These are phyloP conservation scores for Aspergillus steynii DNA, from an alignment of 495 filamentous ascomycete genomes.

Conservation along the genomic window DNA sequence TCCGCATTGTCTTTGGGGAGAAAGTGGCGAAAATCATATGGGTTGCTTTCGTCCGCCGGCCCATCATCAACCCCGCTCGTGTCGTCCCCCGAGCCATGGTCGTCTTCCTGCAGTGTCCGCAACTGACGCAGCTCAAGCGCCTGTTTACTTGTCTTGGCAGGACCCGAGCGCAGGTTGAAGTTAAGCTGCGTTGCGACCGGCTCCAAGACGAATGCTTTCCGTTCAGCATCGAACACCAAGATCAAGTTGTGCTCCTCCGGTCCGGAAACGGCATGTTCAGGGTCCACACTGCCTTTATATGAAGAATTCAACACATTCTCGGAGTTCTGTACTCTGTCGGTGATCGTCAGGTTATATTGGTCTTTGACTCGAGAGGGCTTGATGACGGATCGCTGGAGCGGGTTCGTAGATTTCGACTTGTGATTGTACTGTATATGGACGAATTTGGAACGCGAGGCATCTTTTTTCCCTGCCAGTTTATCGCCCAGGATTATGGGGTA, in stretches of 20 bases:
- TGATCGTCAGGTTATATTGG: constrained; percentile 50
- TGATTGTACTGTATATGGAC: constrained; percentile 54
- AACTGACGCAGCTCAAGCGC: constrained; percentile 48
- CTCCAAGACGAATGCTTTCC: constrained; percentile 53
- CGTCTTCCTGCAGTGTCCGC: constrained; percentile 42
- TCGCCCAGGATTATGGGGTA: constrained; percentile 49
- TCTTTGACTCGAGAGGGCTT: constrained; percentile 39
- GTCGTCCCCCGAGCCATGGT: constrained; percentile 37
- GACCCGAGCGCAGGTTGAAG: constrained; percentile 57
- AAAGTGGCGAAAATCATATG: constrained; percentile 62
- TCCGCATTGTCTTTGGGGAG: constrained; percentile 42
- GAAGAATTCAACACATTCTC: constrained; percentile 44
- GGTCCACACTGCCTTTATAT: constrained; percentile 53
- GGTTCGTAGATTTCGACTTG: constrained; percentile 49
- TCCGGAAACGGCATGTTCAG: constrained; percentile 24
- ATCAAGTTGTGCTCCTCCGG: constrained; percentile 43
- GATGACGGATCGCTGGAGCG: constrained; percentile 41
- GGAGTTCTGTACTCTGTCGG: constrained; percentile 46
- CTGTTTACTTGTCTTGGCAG: constrained; percentile 46
- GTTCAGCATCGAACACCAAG: constrained; percentile 52
- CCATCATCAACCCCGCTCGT: constrained; percentile 43
- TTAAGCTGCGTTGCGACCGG: constrained; percentile 51
- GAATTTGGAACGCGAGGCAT: constrained; percentile 25
- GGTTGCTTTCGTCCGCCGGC: constrained; percentile 52
- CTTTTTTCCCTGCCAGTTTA: constrained; percentile 30